Base-by-base conservation (phyloP, 1,284 basidiomycete genomes). In the Phaffia rhodozyma region DNA sequence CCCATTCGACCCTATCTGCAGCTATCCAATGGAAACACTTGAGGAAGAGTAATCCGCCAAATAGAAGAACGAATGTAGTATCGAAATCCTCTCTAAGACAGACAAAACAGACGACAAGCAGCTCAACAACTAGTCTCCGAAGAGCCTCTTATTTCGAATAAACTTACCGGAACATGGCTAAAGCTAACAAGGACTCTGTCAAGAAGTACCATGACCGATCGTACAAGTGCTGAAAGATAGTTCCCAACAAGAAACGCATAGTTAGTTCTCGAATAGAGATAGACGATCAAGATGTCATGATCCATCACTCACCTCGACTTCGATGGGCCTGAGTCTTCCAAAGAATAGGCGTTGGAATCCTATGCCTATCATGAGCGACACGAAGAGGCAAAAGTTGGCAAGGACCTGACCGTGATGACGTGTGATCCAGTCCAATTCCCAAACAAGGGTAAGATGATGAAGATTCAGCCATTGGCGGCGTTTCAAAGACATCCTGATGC, bases 1-100 rank as follows among this genome's bases (percentile, higher is more conserved):
- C 92, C 81, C 89, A 93, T 82, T 98, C 96, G 60, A 98, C 88
- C 53, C 96, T 83, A 73, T 97, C 94, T 2, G 85, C 84, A 65
- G 91, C 84, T 38, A 99, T 82, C 93, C 93, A 97, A 75, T 99
- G 96, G 75, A 98, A 98, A 62, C 90, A 91, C 74, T 97, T 97
- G 70, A 97, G 82, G 71, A 97, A 94, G 20, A 97, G 82, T 25
- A 99, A 78, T 68, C 91, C 84, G 23, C 89, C 86, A 72, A 97
- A 97, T 82, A 97, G 89, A 68, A 93, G 78, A 48, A 86, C 86
- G 73, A 97, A 97, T 1, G 86, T 84, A n/a, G 87, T 83, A 75
- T 96, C 89, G 74, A 92, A 91, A 75, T 91, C 89, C 74, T 92
- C 88, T 27, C 75, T 76, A 63, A 1, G 9, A 9, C 29, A 59